Evolutionary conservation across 306 rosid species (phyloP), one percentile per base, ranked within the genome.

Genomic region (Glycine latifolia): DNA sequence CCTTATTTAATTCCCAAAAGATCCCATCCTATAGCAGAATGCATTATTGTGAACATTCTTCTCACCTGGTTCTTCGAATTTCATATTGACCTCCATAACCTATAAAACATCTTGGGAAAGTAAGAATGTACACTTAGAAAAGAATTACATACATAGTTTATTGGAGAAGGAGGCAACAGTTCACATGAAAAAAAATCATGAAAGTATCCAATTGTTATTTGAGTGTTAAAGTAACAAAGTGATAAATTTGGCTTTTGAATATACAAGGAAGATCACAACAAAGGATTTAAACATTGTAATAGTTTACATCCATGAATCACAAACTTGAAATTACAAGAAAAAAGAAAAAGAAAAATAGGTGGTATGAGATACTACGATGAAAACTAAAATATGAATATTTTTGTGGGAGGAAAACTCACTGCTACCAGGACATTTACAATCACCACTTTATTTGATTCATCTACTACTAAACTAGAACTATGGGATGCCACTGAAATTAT

Each of bases 71-170:
- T 89, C 87, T 84, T 94, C 97, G 75, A 92, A 87, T 79, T 88
- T 94, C 78, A 94, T 86, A 83, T 94, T 68, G 75, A 94, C 87
- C 87, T 94, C 97, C 84, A 92, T 95, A 53, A 94, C 97, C 98
- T 94, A 80, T 83, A 62, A 35, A 84, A 41, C 46, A 75, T 58
- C 3, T 15, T 26, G 31, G 10, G 17, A 58, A 55, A 58, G 74
- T 66, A 66, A 66, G 73, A 85, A 81, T 60, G 71, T 47, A 46
- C 14, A 44, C 26, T 41, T 26, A 26, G 31, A 26, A 26, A 77
- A 52, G 17, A 58, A 43, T 56, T 31, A 33, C 12, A 48, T 52
- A 16, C 10, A 53, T 12, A 16, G 49, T 14, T 77, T 62, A 15
- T 46, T 41, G 58, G 35, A 60, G 68, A 17, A n/a, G 12, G n/a